Conservation (phyloP, 345 rosid species). For the Citrus sp. region DNA sequence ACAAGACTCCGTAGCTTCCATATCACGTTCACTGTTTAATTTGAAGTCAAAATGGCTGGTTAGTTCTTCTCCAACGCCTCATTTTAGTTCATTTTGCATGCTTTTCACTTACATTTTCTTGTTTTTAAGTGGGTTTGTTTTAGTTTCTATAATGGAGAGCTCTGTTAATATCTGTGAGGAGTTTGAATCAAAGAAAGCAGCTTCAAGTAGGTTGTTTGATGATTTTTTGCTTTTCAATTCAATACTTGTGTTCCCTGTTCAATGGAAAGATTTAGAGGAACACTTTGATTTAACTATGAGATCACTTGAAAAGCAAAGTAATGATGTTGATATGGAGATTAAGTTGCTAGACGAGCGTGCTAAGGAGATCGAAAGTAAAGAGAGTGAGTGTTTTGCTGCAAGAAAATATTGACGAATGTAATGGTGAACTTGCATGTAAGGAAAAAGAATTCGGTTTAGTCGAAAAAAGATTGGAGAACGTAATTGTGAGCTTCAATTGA, state of each 20-base stretch:
- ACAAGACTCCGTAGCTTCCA: too few relatives aligned
- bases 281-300: not conserved
- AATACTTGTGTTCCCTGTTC: too few relatives aligned
- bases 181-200: not conserved
- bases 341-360: not conserved
- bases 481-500: too few relatives aligned
- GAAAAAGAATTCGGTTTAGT: not conserved
- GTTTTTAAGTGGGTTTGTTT: not conserved
- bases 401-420: conserved; percentile 3
- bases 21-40: too few relatives aligned
- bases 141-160: not conserved
- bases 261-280: too few relatives aligned
- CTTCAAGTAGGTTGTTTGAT: not conserved
- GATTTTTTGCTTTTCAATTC: too few relatives aligned
- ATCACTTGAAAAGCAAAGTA: not conserved
- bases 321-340: not conserved
- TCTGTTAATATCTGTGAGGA: not conserved
- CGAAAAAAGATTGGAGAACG: not conserved
- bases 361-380: not conserved
- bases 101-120: too few relatives aligned
- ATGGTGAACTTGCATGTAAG: conserved; percentile 11
- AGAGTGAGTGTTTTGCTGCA: not conserved
- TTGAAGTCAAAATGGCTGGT: too few relatives aligned
- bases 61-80: too few relatives aligned
- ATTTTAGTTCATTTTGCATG: too few relatives aligned